Evolutionary conservation across 306 rosid genomes (phyloP), one percentile per base, ranked within the genome.

Genomic region (Castanospermum australe): DNA sequence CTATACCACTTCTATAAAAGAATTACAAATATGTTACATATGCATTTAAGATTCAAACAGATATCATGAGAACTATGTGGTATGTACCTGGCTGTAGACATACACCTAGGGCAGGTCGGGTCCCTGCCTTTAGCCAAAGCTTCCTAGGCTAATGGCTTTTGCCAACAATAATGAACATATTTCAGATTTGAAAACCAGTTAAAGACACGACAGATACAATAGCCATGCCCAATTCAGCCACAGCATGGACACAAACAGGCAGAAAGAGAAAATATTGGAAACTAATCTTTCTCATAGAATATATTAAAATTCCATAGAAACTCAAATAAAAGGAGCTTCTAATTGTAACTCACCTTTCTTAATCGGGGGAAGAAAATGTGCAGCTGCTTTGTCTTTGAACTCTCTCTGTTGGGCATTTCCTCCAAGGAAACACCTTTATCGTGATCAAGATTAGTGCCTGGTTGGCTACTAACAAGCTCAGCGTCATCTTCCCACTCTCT

Each of bases 401-500:
- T 71, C 5, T 77, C 78, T 42, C 71, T 20, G 25, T 24, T 47
- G 12, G 79, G 77, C 62, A 48, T 70, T 77, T 85, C 70, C 67
- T 73, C 68, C 30, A 84, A 55, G 20, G 52, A 7, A 32, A 32
- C 11, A 48, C 78, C 42, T 45, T 63, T 57, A 12, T 51, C 73
- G 4, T 44, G 45, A 84, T 51, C 59, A 74, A 30, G 25, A 75
- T 24, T 10, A 18, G 7, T 0, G 6, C 9, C 11, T 6, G 71
- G 38, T 24, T 45, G 22, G 1, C 17, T 41, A 75, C 33, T 78
- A 56, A n/a, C 74, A 65, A 52, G 66, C 72, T 84, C 63, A 41
- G 87, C 86, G 0, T 79, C 87, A 71, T 89, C 85, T 39, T 69
- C 91, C 97, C 97, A 86, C 79, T 94, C 97, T 71, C 79, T 87